Conservation (phyloP, 1,284 basidiomycete genomes). For the Thelephora terrestris region DNA sequence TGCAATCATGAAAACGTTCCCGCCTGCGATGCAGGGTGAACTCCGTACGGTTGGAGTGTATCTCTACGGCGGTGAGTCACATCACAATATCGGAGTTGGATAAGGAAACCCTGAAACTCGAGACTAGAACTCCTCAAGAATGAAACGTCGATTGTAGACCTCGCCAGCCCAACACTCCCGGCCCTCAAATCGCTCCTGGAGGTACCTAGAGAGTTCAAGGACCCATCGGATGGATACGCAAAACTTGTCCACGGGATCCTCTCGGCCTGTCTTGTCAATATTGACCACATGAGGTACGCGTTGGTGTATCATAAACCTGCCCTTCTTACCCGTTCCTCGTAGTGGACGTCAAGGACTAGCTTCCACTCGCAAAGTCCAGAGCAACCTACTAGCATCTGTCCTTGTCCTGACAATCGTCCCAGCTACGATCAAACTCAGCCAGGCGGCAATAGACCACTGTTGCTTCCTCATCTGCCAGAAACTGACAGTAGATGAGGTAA, state of each 20-base stretch:
- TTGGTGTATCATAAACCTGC: background rate
- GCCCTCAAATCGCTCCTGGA: constrained; percentile 70
- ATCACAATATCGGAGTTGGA: background rate
- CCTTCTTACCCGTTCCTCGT: constrained; percentile 1
- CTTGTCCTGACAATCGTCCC: constrained; percentile 81
- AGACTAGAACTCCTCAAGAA: constrained; percentile 70
- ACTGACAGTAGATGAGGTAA: constrained; percentile 59
- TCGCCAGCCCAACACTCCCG: constrained; percentile 71
- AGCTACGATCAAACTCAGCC: constrained; percentile 55
- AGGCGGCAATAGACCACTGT: constrained; percentile 73
- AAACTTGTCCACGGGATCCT: constrained; percentile 78
- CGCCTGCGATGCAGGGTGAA: constrained; percentile 52
- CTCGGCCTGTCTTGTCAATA: constrained; percentile 75
- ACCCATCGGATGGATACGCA: constrained; percentile 34
- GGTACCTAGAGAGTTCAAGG: constrained; percentile 21
- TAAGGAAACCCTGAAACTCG: background rate
- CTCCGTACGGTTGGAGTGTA: constrained; percentile 74
- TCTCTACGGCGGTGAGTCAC: constrained; percentile 59
- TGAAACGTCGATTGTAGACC: constrained; percentile 68
- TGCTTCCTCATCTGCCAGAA: constrained; percentile 81
- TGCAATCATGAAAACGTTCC: constrained; percentile 52
- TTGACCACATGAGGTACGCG: constrained; percentile 85
- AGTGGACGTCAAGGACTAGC: constrained; percentile 75
- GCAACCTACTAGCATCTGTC: constrained; percentile 81
- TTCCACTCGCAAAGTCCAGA: constrained; percentile 80